phyloP scores from a whole-genome alignment of 306 rosid species.

The Styphnolobium japonicum region DNA sequence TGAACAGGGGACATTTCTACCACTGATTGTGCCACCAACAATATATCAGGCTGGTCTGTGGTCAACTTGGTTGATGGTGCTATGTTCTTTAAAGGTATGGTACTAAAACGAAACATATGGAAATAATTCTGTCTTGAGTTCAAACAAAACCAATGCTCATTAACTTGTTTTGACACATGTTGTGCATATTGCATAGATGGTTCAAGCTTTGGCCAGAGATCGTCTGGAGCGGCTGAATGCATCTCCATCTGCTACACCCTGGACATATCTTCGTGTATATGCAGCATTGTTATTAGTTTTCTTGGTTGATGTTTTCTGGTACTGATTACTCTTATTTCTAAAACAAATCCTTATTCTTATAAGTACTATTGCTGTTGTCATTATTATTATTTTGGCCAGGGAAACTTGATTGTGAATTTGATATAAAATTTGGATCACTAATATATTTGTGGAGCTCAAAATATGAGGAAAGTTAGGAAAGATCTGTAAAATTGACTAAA shows the following conservation, averaged over 20 bases:
- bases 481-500: not conserved
- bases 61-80: conserved; percentile 87
- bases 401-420: not conserved
- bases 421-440: not conserved
- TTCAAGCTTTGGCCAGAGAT: conserved; percentile 98
- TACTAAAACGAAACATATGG: not conserved
- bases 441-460: not conserved
- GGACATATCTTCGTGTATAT: conserved; percentile 90
- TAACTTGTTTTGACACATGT: conserved; percentile 14
- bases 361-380: not conserved
- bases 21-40: conserved; percentile 83
- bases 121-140: not conserved
- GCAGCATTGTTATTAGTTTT: conserved; percentile 79
- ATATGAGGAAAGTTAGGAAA: not conserved
- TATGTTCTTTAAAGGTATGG: conserved; percentile 87
- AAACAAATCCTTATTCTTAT: not conserved
- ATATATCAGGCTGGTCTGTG: conserved; percentile 83
- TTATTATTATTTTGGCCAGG: not conserved
- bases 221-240: conserved; percentile 91
- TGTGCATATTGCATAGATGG: conserved; percentile 64
- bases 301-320: conserved; percentile 80
- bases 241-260: conserved; percentile 91
- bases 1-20: conserved; percentile 85
- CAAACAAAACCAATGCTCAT: conserved; percentile 1
- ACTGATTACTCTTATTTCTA: conserved; percentile 24